Percentiles rank a stretch among this genome's conserved stretches.
Conservation (phyloP, 2,329 filamentous ascomycete species). For the Cyphellophora europaea region DNA sequence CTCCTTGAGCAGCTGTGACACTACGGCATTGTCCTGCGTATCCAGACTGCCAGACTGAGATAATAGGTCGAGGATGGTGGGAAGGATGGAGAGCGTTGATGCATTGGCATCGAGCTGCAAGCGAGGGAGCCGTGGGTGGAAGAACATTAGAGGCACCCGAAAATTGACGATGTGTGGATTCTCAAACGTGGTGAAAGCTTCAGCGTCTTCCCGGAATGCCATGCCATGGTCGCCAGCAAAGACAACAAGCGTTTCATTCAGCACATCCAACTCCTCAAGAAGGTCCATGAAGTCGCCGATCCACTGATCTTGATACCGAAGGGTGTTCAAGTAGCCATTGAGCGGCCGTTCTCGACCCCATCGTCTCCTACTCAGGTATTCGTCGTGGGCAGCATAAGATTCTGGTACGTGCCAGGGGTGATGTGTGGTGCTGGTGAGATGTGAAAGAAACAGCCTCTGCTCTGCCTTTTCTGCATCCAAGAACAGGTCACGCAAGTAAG, state of each 20-base stretch:
- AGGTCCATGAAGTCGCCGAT: neutral
- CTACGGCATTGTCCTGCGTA: neutral
- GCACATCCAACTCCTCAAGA: neutral
- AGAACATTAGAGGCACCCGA: neutral
- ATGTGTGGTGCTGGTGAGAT: neutral
- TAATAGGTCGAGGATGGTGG: neutral
- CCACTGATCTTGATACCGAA: neutral
- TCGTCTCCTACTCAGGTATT: neutral
- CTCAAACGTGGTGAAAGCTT: neutral
- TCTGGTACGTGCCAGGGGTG: neutral
- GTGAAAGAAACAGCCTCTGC: neutral
- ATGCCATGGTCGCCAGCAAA: neutral
- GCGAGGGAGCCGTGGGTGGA: neutral
- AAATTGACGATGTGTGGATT: slow-evolving; percentile 1
- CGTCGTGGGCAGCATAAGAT: neutral
- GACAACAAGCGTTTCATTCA: neutral
- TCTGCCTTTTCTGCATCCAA: neutral
- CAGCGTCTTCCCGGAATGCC: neutral
- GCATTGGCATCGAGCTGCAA: neutral
- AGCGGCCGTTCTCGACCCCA: neutral
- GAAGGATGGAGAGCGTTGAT: neutral
- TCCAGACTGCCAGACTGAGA: neutral
- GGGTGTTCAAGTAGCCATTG: neutral
- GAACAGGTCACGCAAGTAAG: neutral
- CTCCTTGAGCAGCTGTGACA: neutral